These are phyloP conservation scores for Hansenula anomala DNA, from an alignment of 1,139 yeast species.

Conservation along the genomic window DNA sequence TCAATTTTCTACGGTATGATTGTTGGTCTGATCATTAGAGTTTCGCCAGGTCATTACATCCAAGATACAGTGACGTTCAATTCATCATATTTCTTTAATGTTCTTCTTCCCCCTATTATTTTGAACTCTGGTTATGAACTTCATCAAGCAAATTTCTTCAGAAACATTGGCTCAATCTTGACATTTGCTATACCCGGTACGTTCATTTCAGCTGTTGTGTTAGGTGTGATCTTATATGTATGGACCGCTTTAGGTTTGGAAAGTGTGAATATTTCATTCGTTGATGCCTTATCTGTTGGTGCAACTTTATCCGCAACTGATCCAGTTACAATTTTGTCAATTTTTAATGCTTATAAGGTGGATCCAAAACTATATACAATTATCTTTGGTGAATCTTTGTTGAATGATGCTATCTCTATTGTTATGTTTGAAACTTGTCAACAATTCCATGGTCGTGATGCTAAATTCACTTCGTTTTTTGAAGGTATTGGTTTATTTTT, in stretches of 20 bases:
- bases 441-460: slow-evolving; percentile 84
- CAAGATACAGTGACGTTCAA: slow-evolving; percentile 97
- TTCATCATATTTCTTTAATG: slow-evolving; percentile 89
- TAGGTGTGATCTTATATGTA: slow-evolving; percentile 77
- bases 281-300: slow-evolving; percentile 95
- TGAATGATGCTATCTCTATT: slow-evolving; percentile 96
- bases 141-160: slow-evolving; percentile 91
- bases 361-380: slow-evolving; percentile 96
- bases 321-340: slow-evolving; percentile 94
- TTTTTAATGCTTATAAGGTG: slow-evolving; percentile 94
- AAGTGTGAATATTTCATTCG: slow-evolving; percentile 81
- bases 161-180: slow-evolving; percentile 85
- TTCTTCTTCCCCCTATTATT: slow-evolving; percentile 92
- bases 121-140: slow-evolving; percentile 94
- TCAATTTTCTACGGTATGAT: slow-evolving; percentile 96
- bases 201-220: slow-evolving; percentile 80
- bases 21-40: slow-evolving; percentile 84
- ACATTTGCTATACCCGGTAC: slow-evolving; percentile 98
- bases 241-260: slow-evolving; percentile 95
- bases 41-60: slow-evolving; percentile 93
- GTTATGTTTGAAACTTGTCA: slow-evolving; percentile 99
- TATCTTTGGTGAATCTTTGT: slow-evolving; percentile 91
- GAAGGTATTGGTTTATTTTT: slow-evolving; percentile 93
- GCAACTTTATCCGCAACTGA: slow-evolving; percentile 98
- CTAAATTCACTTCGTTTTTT: slow-evolving; percentile 71